Evolutionary conservation across 106 monocot species (phyloP), one percentile per base, ranked within the genome.

Genomic region (Ottelia alismoides): DNA sequence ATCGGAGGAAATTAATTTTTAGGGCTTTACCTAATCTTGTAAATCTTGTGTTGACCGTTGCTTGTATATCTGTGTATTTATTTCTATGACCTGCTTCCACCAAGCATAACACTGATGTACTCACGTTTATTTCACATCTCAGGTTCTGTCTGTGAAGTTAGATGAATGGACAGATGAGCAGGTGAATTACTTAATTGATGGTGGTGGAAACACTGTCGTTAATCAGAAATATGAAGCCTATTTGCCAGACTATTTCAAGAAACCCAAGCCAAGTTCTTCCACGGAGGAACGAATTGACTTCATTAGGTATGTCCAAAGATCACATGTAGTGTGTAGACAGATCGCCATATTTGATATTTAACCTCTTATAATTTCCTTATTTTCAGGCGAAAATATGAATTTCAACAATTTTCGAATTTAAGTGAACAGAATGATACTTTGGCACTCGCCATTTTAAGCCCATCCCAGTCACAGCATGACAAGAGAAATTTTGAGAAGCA

Each of bases 91-190:
- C n/a, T n/a, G n/a, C n/a, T n/a, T n/a, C n/a, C n/a, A n/a, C n/a
- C n/a, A n/a, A n/a, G n/a, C n/a, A n/a, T n/a, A n/a, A n/a, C n/a
- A n/a, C n/a, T n/a, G n/a, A n/a, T n/a, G n/a, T n/a, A n/a, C n/a
- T n/a, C n/a, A n/a, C n/a, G n/a, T n/a, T n/a, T n/a, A n/a, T n/a
- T n/a, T n/a, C n/a, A n/a, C n/a, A n/a, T n/a, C n/a, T n/a, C n/a
- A 88, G 88, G 79, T 88, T 11, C 49, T 79, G 11, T 88, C 88
- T 28, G 67, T 83, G 40, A 88, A 83, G 32, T 55, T 88, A 62
- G 83, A 88, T 59, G 79, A 83, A 53, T 88, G 83, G 83, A 74
- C 74, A 19, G 66, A 79, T 65, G 88, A 88, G 50, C 78, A 79
- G 50, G 76, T 88, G 28, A 79, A 88, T 51, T 69, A 51, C 54